phyloP scores from a whole-genome alignment of 208 protist genomes.

The Leptomonas seymouri region DNA sequence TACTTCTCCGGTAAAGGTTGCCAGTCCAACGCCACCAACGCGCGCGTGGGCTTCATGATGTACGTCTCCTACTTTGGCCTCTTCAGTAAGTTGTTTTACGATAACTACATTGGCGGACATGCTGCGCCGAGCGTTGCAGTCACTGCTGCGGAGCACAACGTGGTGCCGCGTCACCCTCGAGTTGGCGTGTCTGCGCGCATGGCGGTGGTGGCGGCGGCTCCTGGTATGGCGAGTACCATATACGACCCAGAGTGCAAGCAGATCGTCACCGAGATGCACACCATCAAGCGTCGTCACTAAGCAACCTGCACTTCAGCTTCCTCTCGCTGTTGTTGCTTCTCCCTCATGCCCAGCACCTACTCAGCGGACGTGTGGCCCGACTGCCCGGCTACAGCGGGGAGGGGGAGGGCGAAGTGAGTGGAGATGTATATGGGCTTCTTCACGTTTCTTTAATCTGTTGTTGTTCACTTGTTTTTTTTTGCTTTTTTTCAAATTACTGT shows the following conservation, averaged over 20 bases:
- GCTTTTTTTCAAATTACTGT: neutral
- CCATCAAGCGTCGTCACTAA: conserved; percentile 16
- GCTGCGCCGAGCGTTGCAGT: neutral
- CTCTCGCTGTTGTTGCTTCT: neutral
- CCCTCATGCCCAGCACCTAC: too few relatives aligned
- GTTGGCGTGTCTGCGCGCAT: neutral
- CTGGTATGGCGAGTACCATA: neutral
- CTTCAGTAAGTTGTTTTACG: conserved; percentile 86
- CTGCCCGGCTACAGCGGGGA: too few relatives aligned
- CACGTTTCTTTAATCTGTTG: neutral
- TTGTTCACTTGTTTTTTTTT: conserved; percentile 12
- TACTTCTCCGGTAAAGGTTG: conserved; percentile 55
- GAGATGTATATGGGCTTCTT: neutral
- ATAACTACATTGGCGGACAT: conserved; percentile 63
- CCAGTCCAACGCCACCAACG: conserved; percentile 62
- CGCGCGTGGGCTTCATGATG: conserved; percentile 78
- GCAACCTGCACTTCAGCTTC: neutral
- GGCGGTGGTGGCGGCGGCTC: neutral
- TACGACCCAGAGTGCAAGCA: neutral
- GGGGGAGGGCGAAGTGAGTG: too few relatives aligned
- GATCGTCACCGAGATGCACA: conserved; percentile 3
- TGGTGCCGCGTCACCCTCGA: neutral
- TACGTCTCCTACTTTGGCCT: conserved; percentile 93
- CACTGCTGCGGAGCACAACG: neutral
- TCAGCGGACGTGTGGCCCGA: too few relatives aligned